Base-by-base conservation (phyloP, 768 basidiomycete genomes). In the Mycena capillaripes region DNA sequence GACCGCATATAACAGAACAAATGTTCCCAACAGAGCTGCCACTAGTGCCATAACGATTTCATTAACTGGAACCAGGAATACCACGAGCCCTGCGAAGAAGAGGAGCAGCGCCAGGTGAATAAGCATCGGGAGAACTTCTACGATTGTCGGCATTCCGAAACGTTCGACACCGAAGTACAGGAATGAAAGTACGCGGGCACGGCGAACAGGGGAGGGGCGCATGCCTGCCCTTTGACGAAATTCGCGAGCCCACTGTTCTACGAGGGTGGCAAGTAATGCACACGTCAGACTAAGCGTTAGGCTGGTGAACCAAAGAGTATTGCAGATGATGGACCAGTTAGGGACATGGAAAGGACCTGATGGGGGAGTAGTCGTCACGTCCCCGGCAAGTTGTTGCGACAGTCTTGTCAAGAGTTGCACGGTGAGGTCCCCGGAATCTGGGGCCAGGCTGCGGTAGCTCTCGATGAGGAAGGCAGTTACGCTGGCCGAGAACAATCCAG, bases 191-290 rank as follows among this genome's bases (percentile, higher is more conserved):
- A 61, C 25, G 8, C 59, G 40, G 59, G 59, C 59, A 19, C 42
- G 38, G 27, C 29, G 59, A 5, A 42, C 59, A 30, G 59, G 59
- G 9, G 59, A 42, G 10, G 59, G 55, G n/a, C 55, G 55, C 30
- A 32, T 32, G 12, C 12, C 7, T 6, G 36, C 36, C 36, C 12
- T 36, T 17, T 61, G 59, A 8, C 44, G 27, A 23, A 56, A 56
- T 36, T 56, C 55, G 0, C 55, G 30, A 6, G 55, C 30, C 55
- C 55, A 56, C n/a, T 61, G 59, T 12, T 61, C 59, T 5, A 61
- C 59, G 10, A 61, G 59, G 46, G 59, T 61, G 27, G 59, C 59
- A 6, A 61, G 59, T 10, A 61, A 19, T 2, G 59, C 59, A 32
- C 59, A 61, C 4, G 59, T 19, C 17, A 61, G 42, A 29, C 59